Conservation (phyloP, 2,329 filamentous ascomycete species). For the Ophiostoma fasciatum region DNA sequence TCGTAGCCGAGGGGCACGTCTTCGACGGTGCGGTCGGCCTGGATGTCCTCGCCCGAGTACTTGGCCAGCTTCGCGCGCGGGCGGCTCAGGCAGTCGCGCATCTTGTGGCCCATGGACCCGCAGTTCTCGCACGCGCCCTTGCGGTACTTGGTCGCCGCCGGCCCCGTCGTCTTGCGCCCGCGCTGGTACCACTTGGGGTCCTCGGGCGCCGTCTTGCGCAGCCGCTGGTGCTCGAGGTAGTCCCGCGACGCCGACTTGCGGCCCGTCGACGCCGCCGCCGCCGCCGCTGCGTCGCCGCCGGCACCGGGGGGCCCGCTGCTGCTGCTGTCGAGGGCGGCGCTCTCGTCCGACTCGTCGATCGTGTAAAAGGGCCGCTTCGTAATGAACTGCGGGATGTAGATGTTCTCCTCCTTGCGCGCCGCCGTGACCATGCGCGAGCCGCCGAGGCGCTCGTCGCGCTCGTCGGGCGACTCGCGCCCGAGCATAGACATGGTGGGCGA, state of each 20-base stretch:
- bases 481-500: slow-evolving; percentile 11
- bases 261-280: not conserved
- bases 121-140: slow-evolving; percentile 99
- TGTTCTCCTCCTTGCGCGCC: slow-evolving; percentile 68
- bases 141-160: slow-evolving; percentile 87
- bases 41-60: slow-evolving; percentile 85
- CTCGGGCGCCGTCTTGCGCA: slow-evolving; percentile 59
- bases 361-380: slow-evolving; percentile 96
- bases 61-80: slow-evolving; percentile 81
- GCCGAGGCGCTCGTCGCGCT: slow-evolving; percentile 12
- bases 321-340: no score
- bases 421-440: slow-evolving; percentile 11
- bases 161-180: slow-evolving; percentile 62
- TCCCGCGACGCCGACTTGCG: slow-evolving; percentile 22
- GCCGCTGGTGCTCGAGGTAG: slow-evolving; percentile 92
- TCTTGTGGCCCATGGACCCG: slow-evolving; percentile 91
- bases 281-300: slow-evolving; percentile 13
- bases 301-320: no score
- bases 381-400: slow-evolving; percentile 97
- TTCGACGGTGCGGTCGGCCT: slow-evolving; percentile 78
- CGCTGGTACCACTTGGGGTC: slow-evolving; percentile 87
- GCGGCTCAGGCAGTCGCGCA: slow-evolving; percentile 80
- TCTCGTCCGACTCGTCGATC: slow-evolving; percentile 39
- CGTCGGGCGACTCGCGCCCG: slow-evolving; percentile 12
- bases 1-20: slow-evolving; percentile 87